Evolutionary conservation across 2,329 filamentous ascomycete genomes (phyloP).

Genomic region (Boeremia exigua): DNA sequence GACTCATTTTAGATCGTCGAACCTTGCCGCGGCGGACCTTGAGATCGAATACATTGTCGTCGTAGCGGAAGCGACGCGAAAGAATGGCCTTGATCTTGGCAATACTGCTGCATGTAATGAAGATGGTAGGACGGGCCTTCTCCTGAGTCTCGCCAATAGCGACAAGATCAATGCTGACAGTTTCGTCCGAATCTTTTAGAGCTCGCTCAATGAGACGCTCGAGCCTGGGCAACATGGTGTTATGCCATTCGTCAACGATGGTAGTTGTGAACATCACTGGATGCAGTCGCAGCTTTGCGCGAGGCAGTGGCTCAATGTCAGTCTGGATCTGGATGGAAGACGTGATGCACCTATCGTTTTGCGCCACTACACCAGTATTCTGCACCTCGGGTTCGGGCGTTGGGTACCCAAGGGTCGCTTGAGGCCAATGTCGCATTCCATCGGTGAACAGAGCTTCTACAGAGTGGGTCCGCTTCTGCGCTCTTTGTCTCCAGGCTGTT

Average conservation of each 20-base stretch:
- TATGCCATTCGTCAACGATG: conserved; percentile 74
- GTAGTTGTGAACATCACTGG: conserved; percentile 64
- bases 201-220: conserved; percentile 74
- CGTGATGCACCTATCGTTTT: conserved; percentile 31
- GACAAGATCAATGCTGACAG: conserved; percentile 78
- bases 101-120: conserved; percentile 79
- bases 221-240: conserved; percentile 72
- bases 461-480: conserved; percentile 35
- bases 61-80: conserved; percentile 73
- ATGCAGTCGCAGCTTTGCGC: conserved; percentile 48
- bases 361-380: conserved; percentile 22
- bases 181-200: conserved; percentile 75
- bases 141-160: conserved; percentile 73
- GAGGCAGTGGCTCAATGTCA: conserved; percentile 31
- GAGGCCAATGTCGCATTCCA: conserved; percentile 43
- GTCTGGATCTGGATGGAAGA: conserved; percentile 45
- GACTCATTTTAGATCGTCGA: conserved; percentile 63
- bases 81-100: conserved; percentile 74
- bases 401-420: conserved; percentile 43
- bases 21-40: conserved; percentile 76
- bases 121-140: conserved; percentile 72
- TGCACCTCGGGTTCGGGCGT: conserved; percentile 41
- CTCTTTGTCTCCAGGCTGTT: conserved; percentile 47
- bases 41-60: conserved; percentile 67
- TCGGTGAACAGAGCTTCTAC: conserved; percentile 41